Evolutionary conservation across 805 yeast genomes (phyloP), one percentile per base, ranked within the genome.

Genomic region (Ogataea zsoltii): DNA sequence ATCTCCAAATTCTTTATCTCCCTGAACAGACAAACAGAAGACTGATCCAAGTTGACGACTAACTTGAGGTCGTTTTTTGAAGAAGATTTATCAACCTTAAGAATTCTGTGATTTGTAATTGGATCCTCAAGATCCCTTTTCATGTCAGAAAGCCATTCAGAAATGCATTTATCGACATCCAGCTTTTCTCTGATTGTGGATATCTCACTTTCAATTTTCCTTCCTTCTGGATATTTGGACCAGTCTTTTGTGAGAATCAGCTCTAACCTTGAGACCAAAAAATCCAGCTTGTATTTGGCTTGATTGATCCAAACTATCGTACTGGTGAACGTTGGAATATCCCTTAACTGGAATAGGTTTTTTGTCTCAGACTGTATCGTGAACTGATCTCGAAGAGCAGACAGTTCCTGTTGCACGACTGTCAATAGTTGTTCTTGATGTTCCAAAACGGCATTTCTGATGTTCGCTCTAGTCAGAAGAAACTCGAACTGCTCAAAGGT

Each of bases 181-280:
- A 82, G 62, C 38, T 73, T 76, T 18, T 68, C 63, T n/a, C 69
- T 55, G 38, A 86, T 68, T 0, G 68, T 62, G 2, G 60, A 53
- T 18, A 79, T 71, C 48, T 80, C 87, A 1, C 68, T 61, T 10
- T 75, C 68, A 1, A 92, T 75, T 49, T 75, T 77, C 42, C 73
- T 75, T 0, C 96, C 97, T 42, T 83, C 89, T 2, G 83, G 76
- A 46, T 78, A 80, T 9, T 71, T 65, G 16, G 62, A 66, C 91
- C 91, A 85, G 7, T 80, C 79, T 14, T 69, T 57, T 0, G 90
- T 87, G 7, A 85, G 64, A 3, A 83, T 70, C 11, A 71, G 61
- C 35, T 76, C 79, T 7, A 83, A 62, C 25, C 79, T 69, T 3
- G 60, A 53, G 26, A 71, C 55, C n/a, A 81, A 58, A 18, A 64